phyloP scores from a whole-genome alignment of 1,284 basidiomycete genomes.

The Stygiomarasmius scandens region DNA sequence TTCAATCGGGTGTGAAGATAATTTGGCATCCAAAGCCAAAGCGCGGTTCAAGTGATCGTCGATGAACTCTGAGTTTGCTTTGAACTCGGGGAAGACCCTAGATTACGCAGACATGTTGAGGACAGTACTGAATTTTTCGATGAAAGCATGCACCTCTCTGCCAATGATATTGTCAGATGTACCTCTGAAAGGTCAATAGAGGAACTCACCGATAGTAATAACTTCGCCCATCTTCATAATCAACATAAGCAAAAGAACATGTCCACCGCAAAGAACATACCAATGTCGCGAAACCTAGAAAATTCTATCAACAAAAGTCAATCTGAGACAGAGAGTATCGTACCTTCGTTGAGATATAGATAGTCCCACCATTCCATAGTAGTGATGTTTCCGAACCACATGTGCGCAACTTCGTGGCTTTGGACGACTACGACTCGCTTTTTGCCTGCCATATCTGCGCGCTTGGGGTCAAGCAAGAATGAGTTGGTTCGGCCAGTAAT shows the following conservation, averaged over 20 bases:
- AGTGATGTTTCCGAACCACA: slow-evolving; percentile 91
- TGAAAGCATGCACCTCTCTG: slow-evolving; percentile 47
- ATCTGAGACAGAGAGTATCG: slow-evolving; percentile 10
- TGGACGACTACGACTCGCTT: slow-evolving; percentile 81
- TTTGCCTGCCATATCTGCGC: slow-evolving; percentile 75
- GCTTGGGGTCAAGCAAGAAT: slow-evolving; percentile 82
- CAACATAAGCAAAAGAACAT: background rate
- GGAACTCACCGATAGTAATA: slow-evolving; percentile 75
- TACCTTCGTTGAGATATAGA: slow-evolving; percentile 83
- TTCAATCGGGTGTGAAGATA: slow-evolving; percentile 95
- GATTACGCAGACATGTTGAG: background rate
- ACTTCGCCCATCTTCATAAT: slow-evolving; percentile 81
- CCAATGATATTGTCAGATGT: slow-evolving; percentile 3
- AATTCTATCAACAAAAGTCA: slow-evolving; percentile 18
- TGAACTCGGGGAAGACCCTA: slow-evolving; percentile 81
- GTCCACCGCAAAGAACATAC: slow-evolving; percentile 38
- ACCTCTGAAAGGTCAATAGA: background rate
- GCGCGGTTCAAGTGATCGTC: slow-evolving; percentile 65
- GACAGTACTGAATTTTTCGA: background rate
- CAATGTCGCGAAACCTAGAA: slow-evolving; percentile 82
- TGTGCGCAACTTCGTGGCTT: slow-evolving; percentile 84
- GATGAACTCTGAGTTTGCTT: slow-evolving; percentile 72
- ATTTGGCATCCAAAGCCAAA: slow-evolving; percentile 83
- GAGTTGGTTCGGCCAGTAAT: slow-evolving; percentile 89
- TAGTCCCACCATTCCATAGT: slow-evolving; percentile 97